Conservation (phyloP, 169 alveolate genomes). For the Ichthyophthirius multifiliis region DNA sequence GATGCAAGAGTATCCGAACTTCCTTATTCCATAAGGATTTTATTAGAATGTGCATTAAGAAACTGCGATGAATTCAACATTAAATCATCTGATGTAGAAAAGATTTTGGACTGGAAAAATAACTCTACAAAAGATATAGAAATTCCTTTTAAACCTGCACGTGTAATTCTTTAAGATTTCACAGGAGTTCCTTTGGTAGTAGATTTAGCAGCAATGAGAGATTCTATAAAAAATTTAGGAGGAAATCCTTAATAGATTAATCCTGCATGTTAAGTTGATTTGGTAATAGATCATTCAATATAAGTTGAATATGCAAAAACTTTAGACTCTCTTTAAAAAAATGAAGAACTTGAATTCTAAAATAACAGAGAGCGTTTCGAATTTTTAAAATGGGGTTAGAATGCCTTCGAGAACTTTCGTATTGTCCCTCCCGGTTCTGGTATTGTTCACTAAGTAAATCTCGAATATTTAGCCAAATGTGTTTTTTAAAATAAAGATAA, state of each 20-base stretch:
- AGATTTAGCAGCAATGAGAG: constrained; percentile 98
- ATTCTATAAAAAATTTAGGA: constrained; percentile 89
- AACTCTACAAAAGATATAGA: constrained; percentile 81
- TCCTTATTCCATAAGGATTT: constrained; percentile 91
- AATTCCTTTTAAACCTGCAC: constrained; percentile 96
- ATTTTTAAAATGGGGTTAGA: constrained; percentile 96
- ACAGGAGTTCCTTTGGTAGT: constrained; percentile 97
- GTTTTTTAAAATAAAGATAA: constrained; percentile 74
- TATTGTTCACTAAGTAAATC: constrained; percentile 93
- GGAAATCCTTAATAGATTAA: constrained; percentile 91
- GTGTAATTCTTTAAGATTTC: constrained; percentile 95
- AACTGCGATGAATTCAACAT: constrained; percentile 94
- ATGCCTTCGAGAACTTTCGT: constrained; percentile 90
- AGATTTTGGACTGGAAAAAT: constrained; percentile 90
- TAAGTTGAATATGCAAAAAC: constrained; percentile 74
- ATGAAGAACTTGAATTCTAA: constrained; percentile 91
- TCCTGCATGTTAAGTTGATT: constrained; percentile 95
- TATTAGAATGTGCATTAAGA: constrained; percentile 94
- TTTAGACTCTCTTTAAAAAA: constrained; percentile 85
- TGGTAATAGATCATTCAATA: constrained; percentile 95
- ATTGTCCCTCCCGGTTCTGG: constrained; percentile 98
- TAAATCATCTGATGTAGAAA: constrained; percentile 89
- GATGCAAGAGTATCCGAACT: constrained; percentile 48
- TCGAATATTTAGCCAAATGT: constrained; percentile 81
- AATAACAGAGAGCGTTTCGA: constrained; percentile 93